Conservation (phyloP, 202 grass and related monocot genomes). For the Zoysia matrella region DNA sequence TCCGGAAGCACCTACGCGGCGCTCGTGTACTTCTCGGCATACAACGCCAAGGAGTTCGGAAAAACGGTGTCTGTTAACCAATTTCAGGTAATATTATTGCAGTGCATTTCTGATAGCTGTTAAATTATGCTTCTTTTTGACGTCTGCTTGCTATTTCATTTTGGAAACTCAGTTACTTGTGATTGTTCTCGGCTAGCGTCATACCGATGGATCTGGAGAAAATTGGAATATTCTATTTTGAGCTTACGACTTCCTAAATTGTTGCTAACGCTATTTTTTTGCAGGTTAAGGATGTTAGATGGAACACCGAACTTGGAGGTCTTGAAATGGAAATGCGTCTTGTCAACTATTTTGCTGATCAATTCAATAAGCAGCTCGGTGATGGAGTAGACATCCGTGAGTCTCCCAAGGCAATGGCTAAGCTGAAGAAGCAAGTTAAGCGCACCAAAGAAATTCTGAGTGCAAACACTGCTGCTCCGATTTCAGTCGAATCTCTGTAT, state of each 20-base stretch:
- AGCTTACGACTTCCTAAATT: background rate
- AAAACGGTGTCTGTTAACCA: slow-evolving; percentile 85
- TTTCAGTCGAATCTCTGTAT: slow-evolving; percentile 96
- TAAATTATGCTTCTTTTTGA: slow-evolving; percentile 35
- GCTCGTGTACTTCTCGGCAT: slow-evolving; percentile 85
- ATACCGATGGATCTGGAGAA: slow-evolving; percentile 23
- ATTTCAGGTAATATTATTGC: slow-evolving; percentile 67
- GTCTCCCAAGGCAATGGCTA: slow-evolving; percentile 97
- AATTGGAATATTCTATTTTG: slow-evolving; percentile 21
- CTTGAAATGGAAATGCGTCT: slow-evolving; percentile 86
- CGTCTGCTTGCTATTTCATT: background rate
- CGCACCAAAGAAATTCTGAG: slow-evolving; percentile 99
- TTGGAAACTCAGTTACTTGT: background rate
- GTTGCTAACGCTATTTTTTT: slow-evolving; percentile 26
- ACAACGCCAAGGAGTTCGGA: slow-evolving; percentile 84
- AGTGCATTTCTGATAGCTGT: slow-evolving; percentile 14
- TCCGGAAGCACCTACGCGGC: slow-evolving; percentile 93
- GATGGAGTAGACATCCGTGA: slow-evolving; percentile 86
- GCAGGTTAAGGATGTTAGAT: slow-evolving; percentile 97
- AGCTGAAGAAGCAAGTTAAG: slow-evolving; percentile 99
- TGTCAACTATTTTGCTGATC: slow-evolving; percentile 84
- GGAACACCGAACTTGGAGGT: slow-evolving; percentile 89
- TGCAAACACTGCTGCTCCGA: slow-evolving; percentile 88
- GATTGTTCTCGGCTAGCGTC: slow-evolving; percentile 15
- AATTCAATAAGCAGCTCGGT: slow-evolving; percentile 89